Evolutionary conservation across 768 basidiomycete genomes (phyloP).

Genomic region (Candolleomyces aberdarensis): DNA sequence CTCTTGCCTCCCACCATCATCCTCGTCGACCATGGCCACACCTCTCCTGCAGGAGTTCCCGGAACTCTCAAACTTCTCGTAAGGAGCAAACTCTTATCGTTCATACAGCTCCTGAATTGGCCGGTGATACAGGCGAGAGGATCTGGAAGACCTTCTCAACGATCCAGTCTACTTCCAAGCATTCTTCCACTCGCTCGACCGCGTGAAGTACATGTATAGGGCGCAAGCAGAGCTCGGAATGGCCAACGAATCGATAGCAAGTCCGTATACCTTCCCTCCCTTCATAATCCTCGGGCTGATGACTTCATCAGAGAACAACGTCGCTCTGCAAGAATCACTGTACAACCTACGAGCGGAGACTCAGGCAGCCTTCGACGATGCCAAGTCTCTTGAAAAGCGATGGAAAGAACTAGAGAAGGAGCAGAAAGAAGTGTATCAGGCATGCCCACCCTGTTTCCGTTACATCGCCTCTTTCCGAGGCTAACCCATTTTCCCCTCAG

Average conservation of each 20-base stretch:
- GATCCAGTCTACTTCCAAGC: constrained; percentile 88
- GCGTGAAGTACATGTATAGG: constrained; percentile 71
- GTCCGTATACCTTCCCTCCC: constrained; percentile 42
- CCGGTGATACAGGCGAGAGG: constrained; percentile 53
- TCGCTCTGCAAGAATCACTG: constrained; percentile 71
- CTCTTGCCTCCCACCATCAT: constrained; percentile 8
- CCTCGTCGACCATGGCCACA: constrained; percentile 34
- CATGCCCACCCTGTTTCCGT: constrained; percentile 24
- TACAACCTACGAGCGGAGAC: constrained; percentile 79
- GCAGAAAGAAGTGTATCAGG: constrained; percentile 88
- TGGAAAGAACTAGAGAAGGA: constrained; percentile 89
- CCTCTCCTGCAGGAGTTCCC: constrained; percentile 62
- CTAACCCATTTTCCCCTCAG: constrained; percentile 35
- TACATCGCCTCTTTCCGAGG: not conserved
- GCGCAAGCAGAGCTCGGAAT: constrained; percentile 74
- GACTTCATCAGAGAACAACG: constrained; percentile 58
- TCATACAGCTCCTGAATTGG: not conserved
- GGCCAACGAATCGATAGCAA: constrained; percentile 84
- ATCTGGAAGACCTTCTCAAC: constrained; percentile 83
- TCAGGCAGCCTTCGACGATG: constrained; percentile 83
- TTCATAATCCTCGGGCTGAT: not conserved
- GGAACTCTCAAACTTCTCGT: constrained; percentile 73
- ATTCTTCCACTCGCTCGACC: constrained; percentile 73
- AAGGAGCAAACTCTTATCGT: constrained; percentile 20
- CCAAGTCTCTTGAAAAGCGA: constrained; percentile 72